phyloP scores from a whole-genome alignment of 306 rosid genomes.

The Carpinus viminea region DNA sequence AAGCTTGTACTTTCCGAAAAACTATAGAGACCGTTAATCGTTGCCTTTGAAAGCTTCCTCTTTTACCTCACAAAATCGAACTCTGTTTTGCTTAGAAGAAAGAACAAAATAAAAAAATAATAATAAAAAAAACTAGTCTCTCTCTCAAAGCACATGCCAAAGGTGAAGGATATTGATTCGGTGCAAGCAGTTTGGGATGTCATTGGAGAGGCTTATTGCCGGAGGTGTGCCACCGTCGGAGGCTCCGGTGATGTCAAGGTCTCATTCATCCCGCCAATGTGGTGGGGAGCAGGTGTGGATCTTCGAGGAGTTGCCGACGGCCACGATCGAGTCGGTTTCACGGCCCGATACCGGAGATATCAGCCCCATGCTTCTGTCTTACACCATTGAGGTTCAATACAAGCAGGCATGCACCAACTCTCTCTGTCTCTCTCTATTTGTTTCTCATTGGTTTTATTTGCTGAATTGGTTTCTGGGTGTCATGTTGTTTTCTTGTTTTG shows the following conservation, averaged over 20 bases:
- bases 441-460: neutral
- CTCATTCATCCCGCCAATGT: slow-evolving; percentile 39
- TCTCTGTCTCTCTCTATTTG: neutral
- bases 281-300: slow-evolving; percentile 48
- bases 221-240: slow-evolving; percentile 34
- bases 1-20: slow-evolving; percentile 1
- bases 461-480: neutral
- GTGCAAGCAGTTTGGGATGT: slow-evolving; percentile 39
- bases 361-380: slow-evolving; percentile 77
- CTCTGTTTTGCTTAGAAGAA: neutral
- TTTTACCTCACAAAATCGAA: neutral
- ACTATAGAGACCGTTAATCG: slow-evolving; percentile 37
- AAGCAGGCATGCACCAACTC: slow-evolving; percentile 60
- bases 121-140: neutral
- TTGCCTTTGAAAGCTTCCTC: neutral
- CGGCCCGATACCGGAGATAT: slow-evolving; percentile 77
- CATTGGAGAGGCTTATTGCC: slow-evolving; percentile 59
- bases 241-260: slow-evolving; percentile 18
- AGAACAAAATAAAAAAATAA: no score
- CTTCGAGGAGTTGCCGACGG: slow-evolving; percentile 74
- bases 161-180: neutral
- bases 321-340: slow-evolving; percentile 69
- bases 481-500: neutral
- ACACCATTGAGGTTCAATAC: slow-evolving; percentile 78
- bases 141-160: slow-evolving; percentile 17